A percentile compares a stretch with the other conserved stretches of the same genome.
These are phyloP conservation scores for Citropsis articulata DNA, from an alignment of 345 rosid species.

Conservation along the genomic window DNA sequence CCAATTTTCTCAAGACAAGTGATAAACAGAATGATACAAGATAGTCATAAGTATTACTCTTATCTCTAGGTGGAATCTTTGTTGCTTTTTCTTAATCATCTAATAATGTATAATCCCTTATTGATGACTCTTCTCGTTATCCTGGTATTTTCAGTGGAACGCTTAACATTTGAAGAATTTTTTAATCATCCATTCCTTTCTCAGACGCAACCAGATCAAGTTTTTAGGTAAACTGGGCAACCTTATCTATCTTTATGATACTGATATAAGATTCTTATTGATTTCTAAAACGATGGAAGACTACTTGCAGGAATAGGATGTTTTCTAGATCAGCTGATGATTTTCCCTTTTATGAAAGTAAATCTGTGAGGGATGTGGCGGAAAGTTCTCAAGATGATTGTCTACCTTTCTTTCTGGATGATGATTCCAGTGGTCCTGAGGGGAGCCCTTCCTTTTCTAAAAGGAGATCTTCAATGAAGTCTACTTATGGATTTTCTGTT, in stretches of 20 bases:
- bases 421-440: constrained; percentile 72
- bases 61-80: background rate
- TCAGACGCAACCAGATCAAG: constrained; percentile 42
- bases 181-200: constrained; percentile 86
- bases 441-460: constrained; percentile 66
- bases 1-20: background rate
- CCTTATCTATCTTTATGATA: background rate
- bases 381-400: constrained; percentile 78
- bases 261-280: constrained; percentile 8
- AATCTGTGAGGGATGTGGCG: constrained; percentile 45
- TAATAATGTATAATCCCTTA: background rate
- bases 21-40: background rate
- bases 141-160: constrained; percentile 66
- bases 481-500: constrained; percentile 47
- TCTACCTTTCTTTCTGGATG: constrained; percentile 83
- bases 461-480: constrained; percentile 43
- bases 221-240: constrained; percentile 49
- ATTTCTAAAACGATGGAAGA: constrained; percentile 24
- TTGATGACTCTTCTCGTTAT: constrained; percentile 1
- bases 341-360: constrained; percentile 49
- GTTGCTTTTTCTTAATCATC: background rate
- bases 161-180: constrained; percentile 93
- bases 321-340: constrained; percentile 39
- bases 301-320: constrained; percentile 45
- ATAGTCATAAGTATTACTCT: background rate